Conservation (phyloP, 495 filamentous ascomycete genomes). For the Hyaloscypha variabilis region DNA sequence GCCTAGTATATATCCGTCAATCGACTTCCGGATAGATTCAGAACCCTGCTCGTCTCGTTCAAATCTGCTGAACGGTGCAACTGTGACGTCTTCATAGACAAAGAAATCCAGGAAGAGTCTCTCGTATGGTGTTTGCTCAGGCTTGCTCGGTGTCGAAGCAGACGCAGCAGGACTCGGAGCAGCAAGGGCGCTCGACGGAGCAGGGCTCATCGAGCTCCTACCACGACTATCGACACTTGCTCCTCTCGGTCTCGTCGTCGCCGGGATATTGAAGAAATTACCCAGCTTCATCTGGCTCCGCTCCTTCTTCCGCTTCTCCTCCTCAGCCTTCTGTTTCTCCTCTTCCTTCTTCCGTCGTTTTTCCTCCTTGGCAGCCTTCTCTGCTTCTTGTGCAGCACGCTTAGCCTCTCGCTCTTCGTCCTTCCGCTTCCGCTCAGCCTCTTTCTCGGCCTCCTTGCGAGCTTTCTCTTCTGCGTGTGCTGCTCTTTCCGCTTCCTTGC, state of each 20-base stretch:
- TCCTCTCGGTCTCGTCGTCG: conserved; percentile 41
- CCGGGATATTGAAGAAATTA: conserved; percentile 53
- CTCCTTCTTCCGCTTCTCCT: conserved; percentile 72
- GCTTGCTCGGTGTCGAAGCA: conserved; percentile 27
- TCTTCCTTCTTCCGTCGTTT: conserved; percentile 49
- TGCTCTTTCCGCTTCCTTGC: conserved; percentile 44
- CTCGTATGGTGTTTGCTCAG: conserved; percentile 63
- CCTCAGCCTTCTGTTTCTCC: conserved; percentile 36
- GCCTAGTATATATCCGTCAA: conserved; percentile 47
- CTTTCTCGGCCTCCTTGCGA: conserved; percentile 41
- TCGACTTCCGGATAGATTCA: conserved; percentile 50
- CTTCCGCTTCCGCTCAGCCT: conserved; percentile 34
- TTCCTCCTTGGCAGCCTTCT: conserved; percentile 38
- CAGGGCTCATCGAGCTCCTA: conserved; percentile 27
- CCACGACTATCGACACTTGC: conserved; percentile 36
- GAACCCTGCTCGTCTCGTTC: conserved; percentile 58
- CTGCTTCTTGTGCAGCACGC: conserved; percentile 28
- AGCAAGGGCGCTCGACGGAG: conserved; percentile 16
- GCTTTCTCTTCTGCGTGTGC: conserved; percentile 36
- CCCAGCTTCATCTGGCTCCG: conserved; percentile 52
- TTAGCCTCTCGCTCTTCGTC: conserved; percentile 35
- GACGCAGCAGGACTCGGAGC: conserved; percentile 8
- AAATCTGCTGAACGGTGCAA: conserved; percentile 54
- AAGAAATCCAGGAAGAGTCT: conserved; percentile 79
- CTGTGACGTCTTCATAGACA: conserved; percentile 62